These are phyloP conservation scores for Erucastrum elatum DNA, from an alignment of 345 rosid genomes.

Conservation along the genomic window DNA sequence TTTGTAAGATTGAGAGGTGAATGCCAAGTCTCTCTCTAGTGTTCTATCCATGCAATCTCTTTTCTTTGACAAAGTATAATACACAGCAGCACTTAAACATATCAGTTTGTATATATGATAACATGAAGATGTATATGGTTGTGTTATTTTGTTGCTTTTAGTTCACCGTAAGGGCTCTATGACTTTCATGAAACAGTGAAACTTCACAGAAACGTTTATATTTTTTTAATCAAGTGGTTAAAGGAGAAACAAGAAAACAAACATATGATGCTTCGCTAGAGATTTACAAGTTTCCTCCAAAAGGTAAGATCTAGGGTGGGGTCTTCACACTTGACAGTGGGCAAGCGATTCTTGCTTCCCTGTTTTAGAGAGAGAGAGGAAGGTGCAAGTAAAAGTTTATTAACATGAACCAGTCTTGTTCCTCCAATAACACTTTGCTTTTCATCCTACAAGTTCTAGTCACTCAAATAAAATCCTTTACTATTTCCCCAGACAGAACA, in stretches of 20 bases:
- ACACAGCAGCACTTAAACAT: background rate
- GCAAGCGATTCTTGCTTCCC: conserved; percentile 19
- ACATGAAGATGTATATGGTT: background rate
- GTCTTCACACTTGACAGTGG: conserved; percentile 30
- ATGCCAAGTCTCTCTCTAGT: background rate
- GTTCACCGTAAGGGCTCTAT: background rate
- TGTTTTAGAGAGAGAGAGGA: conserved; percentile 15
- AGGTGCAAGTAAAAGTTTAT: background rate
- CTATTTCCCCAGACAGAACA: background rate
- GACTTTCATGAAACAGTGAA: background rate
- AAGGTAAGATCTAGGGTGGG: background rate
- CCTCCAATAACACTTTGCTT: background rate
- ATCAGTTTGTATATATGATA: background rate
- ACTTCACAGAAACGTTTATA: background rate
- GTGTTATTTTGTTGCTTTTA: background rate
- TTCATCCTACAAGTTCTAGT: background rate
- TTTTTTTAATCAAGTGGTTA: background rate
- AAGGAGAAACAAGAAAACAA: conserved; percentile 29
- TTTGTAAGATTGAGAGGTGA: background rate
- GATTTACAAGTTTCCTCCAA: conserved; percentile 26
- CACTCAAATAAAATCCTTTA: background rate
- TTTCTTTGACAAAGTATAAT: background rate
- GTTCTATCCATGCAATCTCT: background rate
- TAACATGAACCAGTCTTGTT: background rate
- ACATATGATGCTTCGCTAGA: conserved; percentile 10